These are phyloP conservation scores for Phytopythium litorale DNA, from an alignment of 352 stramenopile species.

Conservation along the genomic window DNA sequence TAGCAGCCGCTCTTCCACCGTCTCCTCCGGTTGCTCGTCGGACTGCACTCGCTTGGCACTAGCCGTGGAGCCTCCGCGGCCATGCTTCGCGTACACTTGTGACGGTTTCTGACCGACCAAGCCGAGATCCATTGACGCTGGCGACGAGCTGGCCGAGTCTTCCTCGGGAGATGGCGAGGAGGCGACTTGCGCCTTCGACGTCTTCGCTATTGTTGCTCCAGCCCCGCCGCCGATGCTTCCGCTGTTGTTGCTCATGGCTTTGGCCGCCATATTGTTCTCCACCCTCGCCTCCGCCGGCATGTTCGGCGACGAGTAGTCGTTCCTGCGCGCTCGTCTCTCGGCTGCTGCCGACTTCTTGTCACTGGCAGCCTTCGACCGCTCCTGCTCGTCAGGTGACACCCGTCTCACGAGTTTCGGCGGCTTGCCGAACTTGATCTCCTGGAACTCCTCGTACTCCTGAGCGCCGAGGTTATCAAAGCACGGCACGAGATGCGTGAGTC, in stretches of 20 bases:
- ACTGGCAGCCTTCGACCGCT: slow-evolving; percentile 35
- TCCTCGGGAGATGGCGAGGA: slow-evolving; percentile 23
- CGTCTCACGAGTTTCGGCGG: slow-evolving; percentile 81
- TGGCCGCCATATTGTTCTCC: slow-evolving; percentile 74
- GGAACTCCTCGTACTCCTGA: slow-evolving; percentile 90
- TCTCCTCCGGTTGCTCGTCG: slow-evolving; percentile 34
- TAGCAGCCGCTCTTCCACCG: slow-evolving; percentile 66
- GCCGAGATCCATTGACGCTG: slow-evolving; percentile 31
- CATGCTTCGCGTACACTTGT: slow-evolving; percentile 21
- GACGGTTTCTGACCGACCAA: slow-evolving; percentile 66
- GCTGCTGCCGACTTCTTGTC: slow-evolving; percentile 55
- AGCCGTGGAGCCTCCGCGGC: slow-evolving; percentile 9
- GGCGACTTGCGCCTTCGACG: slow-evolving; percentile 3
- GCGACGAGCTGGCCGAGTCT: slow-evolving; percentile 16
- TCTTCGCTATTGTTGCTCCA: slow-evolving; percentile 4
- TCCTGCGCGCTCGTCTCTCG: slow-evolving; percentile 60
- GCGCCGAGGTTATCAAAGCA: neutral
- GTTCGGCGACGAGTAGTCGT: slow-evolving; percentile 72
- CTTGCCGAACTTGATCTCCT: slow-evolving; percentile 91
- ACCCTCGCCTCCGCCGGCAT: slow-evolving; percentile 77
- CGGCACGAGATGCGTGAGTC: neutral
- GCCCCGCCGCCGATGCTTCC: neutral
- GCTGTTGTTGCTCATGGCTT: slow-evolving; percentile 36
- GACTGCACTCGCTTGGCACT: slow-evolving; percentile 23
- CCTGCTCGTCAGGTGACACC: slow-evolving; percentile 56